phyloP scores from a whole-genome alignment of 805 yeast species.

The Wickerhamomyces rabaulensis region DNA sequence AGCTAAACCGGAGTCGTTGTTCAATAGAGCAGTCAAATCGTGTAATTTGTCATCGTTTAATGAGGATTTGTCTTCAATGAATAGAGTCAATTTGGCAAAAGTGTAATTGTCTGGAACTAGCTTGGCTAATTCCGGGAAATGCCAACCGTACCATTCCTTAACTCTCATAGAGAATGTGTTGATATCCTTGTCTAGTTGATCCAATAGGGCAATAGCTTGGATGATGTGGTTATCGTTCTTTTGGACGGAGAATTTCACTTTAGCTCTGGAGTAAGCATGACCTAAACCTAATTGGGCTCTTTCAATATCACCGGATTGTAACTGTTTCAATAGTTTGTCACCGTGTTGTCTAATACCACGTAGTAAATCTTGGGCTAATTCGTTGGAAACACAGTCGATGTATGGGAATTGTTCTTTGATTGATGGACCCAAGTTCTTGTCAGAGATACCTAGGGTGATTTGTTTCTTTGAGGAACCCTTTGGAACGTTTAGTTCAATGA shows the following conservation, averaged over 20 bases:
- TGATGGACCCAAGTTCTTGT: slow-evolving; percentile 93
- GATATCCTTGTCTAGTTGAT: slow-evolving; percentile 93
- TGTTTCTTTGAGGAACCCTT: slow-evolving; percentile 56
- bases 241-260: slow-evolving; percentile 97
- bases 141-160: slow-evolving; percentile 99
- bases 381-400: slow-evolving; percentile 87
- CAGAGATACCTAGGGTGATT: slow-evolving; percentile 81
- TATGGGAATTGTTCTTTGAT: slow-evolving; percentile 86
- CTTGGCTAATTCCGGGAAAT: slow-evolving; percentile 94
- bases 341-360: slow-evolving; percentile 95
- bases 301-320: slow-evolving; percentile 93
- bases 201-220: slow-evolving; percentile 95
- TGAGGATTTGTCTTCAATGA: slow-evolving; percentile 82
- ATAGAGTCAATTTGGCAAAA: slow-evolving; percentile 81
- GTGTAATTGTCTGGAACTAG: slow-evolving; percentile 98
- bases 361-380: slow-evolving; percentile 88
- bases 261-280: slow-evolving; percentile 98
- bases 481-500: slow-evolving; percentile 89
- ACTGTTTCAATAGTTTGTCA: slow-evolving; percentile 80
- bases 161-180: slow-evolving; percentile 98
- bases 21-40: slow-evolving; percentile 77
- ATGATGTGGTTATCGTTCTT: slow-evolving; percentile 98
- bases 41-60: slow-evolving; percentile 78
- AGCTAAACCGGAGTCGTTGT: slow-evolving; percentile 86
- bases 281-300: slow-evolving; percentile 98